Conservation (phyloP, 2,329 filamentous ascomycete genomes). For the Coniella lustricola region DNA sequence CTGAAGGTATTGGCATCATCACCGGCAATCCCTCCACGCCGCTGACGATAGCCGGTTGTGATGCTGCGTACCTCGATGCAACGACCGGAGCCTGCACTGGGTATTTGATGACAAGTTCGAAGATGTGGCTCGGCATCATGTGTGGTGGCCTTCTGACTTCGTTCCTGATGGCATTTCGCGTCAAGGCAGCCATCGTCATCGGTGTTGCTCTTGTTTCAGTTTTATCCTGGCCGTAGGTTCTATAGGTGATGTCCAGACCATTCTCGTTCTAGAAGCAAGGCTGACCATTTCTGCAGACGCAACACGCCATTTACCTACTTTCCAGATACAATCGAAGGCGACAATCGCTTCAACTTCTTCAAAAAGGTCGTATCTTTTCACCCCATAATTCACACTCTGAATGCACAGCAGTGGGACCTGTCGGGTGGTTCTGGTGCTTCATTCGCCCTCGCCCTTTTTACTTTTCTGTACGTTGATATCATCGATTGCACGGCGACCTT, state of each 20-base stretch:
- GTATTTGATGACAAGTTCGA: constrained; percentile 67
- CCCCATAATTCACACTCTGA: constrained; percentile 57
- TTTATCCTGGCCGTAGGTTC: constrained; percentile 63
- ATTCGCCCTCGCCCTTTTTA: constrained; percentile 66
- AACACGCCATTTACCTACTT: constrained; percentile 67
- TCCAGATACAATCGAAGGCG: constrained; percentile 56
- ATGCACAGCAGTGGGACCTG: constrained; percentile 61
- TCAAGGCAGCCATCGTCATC: constrained; percentile 69
- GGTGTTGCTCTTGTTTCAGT: constrained; percentile 67
- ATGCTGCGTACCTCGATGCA: constrained; percentile 42
- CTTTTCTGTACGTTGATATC: constrained; percentile 74
- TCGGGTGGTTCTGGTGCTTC: constrained; percentile 46
- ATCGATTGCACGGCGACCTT: constrained; percentile 71
- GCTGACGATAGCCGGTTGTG: constrained; percentile 69
- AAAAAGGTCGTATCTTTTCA: constrained; percentile 65
- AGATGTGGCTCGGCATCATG: constrained; percentile 82
- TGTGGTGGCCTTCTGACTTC: constrained; percentile 73
- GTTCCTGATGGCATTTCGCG: constrained; percentile 70
- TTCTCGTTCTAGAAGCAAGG: too few relatives aligned
- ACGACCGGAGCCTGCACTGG: constrained; percentile 44
- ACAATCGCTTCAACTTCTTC: constrained; percentile 64
- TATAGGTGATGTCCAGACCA: too few relatives aligned
- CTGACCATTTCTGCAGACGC: constrained; percentile 35
- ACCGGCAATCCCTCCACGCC: constrained; percentile 66
- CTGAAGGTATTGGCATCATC: constrained; percentile 74